Evolutionary conservation across 1,284 basidiomycete genomes (phyloP).

Genomic region (Ustilago cynodontis): DNA sequence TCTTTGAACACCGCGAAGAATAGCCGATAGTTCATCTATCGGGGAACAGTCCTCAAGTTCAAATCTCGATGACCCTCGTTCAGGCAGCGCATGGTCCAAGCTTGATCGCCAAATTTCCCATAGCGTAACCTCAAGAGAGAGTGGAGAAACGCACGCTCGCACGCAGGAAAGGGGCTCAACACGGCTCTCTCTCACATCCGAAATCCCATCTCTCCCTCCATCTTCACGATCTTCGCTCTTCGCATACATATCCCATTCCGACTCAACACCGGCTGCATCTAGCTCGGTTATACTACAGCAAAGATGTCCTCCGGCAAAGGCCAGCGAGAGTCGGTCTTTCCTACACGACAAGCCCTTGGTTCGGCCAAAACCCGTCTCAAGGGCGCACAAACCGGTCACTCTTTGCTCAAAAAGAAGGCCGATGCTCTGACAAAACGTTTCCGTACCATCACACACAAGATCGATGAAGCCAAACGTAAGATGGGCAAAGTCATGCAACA

Average conservation of each 20-base stretch:
- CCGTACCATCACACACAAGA: conserved; percentile 74
- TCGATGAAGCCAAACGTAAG: conserved; percentile 96
- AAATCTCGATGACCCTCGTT: not conserved
- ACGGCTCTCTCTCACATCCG: not conserved
- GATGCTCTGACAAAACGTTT: conserved; percentile 95
- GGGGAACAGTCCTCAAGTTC: not conserved
- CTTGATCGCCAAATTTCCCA: conserved; percentile 6
- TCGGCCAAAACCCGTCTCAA: conserved; percentile 93
- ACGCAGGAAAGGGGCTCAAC: conserved; percentile 2
- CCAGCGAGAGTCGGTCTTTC: conserved; percentile 89
- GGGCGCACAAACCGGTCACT: conserved; percentile 97
- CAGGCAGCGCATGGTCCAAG: conserved; percentile 28
- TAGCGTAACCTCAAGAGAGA: not conserved
- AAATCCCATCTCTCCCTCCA: not conserved
- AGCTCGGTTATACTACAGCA: not conserved
- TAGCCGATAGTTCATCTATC: not conserved
- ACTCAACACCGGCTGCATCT: not conserved
- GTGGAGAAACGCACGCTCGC: conserved; percentile 1
- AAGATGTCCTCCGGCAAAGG: conserved; percentile 86
- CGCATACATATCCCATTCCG: not conserved
- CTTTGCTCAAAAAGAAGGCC: conserved; percentile 94
- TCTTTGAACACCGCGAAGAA: conserved; percentile 11
- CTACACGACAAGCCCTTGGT: conserved; percentile 77
- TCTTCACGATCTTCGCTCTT: not conserved
- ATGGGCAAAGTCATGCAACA: conserved; percentile 99